phyloP scores from a whole-genome alignment of 2,329 filamentous ascomycete genomes.

The Talaromyces albobiverticillius region DNA sequence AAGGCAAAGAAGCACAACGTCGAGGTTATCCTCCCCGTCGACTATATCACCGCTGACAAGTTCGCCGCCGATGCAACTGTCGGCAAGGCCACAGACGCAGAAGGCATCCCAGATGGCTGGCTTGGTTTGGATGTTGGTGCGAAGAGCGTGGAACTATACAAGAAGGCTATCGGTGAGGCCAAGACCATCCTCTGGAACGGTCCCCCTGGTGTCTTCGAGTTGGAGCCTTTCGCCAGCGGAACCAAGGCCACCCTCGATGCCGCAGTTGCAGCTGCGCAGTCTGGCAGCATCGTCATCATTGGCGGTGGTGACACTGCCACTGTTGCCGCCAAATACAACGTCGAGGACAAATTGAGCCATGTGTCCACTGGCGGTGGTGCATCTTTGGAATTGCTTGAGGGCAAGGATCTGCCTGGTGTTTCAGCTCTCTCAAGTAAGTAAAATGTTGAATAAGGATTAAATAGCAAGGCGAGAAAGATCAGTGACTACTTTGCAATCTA shows the following conservation, averaged over 20 bases:
- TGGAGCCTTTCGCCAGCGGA: conserved; percentile 87
- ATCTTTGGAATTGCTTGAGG: conserved; percentile 92
- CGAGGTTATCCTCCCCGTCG: conserved; percentile 88
- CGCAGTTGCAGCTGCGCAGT: conserved; percentile 74
- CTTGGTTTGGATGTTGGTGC: conserved; percentile 95
- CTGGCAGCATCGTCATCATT: conserved; percentile 95
- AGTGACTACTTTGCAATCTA: conserved; percentile 5
- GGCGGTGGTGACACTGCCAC: conserved; percentile 97
- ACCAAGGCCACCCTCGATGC: conserved; percentile 92
- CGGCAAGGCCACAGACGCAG: conserved; percentile 76
- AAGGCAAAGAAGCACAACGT: conserved; percentile 97
- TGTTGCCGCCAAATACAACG: conserved; percentile 93
- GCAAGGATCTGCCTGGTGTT: conserved; percentile 95
- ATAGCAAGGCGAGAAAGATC: conserved; percentile 1
- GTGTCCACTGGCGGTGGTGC: conserved; percentile 96
- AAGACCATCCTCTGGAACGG: conserved; percentile 99
- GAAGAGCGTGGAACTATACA: conserved; percentile 84
- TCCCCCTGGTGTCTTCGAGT: conserved; percentile 94
- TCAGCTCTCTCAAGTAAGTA: conserved; percentile 78
- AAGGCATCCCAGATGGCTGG: conserved; percentile 94
- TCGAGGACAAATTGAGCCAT: conserved; percentile 96
- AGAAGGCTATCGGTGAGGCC: conserved; percentile 78
- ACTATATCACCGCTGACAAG: conserved; percentile 96
- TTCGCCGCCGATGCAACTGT: conserved; percentile 81
- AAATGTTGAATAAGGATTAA: conserved; percentile 14